Base-by-base conservation (phyloP, 371 early-diverging fungal species). In the Apophysomyces sp. region DNA sequence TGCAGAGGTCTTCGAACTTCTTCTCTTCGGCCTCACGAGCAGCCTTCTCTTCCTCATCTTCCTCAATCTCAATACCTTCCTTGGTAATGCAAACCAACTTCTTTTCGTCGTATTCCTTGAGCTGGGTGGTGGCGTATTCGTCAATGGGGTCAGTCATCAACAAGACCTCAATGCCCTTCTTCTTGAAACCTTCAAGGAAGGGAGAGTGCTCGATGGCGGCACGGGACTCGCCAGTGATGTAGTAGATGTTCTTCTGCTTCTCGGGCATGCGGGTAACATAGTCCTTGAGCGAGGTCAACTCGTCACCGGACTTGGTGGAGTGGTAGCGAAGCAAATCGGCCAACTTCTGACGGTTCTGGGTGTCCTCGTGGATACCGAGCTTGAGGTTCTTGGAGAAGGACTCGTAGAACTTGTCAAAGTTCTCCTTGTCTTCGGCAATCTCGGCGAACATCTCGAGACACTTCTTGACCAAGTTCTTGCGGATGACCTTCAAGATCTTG, bases 91-190 rank as follows among this genome's bases (percentile, higher is more conserved):
- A 92, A 80, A 97, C 91, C 69, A 99, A 89, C 86, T 95, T 95
- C 92, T 98, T 95, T 78, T 98, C 98, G 66, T 99, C 98, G 80
- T 91, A 99, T 84, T 98, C 98, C 89, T 93, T 96, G 73, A 99
- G 91, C 78, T 96, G 95, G 79, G 97, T 96, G 66, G 98, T 90
- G 69, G 49, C 87, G 85, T 98, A 98, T 84, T 97, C 93, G 81
- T 95, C 94, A 71, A 94, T 92, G 69, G 94, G 95, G 77, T 95
- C 96, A 60, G 92, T 91, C 91, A 96, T 90, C 89, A 87, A 94
- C 66, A 99, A 84, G 41, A 99, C 99, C 73, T 91, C 91, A 71
- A 84, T 97, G 80, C 99, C 98, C 86, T 90, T 91, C 93, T 94
- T 92, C 92, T 95, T 96, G 82, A 99, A 90, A 63, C 88, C 94